Base-by-base conservation (phyloP, 768 basidiomycete genomes). In the Cubamyces sp. region DNA sequence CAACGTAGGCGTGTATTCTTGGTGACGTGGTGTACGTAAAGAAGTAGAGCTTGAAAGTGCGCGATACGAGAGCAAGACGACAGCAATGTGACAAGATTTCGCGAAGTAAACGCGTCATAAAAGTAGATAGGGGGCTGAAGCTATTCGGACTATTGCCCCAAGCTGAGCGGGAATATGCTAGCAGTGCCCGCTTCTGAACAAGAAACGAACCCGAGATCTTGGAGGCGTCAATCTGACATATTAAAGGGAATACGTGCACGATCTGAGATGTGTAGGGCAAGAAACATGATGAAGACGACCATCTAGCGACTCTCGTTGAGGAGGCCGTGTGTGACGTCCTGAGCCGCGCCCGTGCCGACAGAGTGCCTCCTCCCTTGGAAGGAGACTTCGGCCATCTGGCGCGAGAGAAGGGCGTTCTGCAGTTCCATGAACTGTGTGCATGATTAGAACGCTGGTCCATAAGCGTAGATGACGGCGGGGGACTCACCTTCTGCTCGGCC, bases 401-500 rank as follows among this genome's bases (percentile, higher is more conserved):
- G 66, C 63, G 57, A 53, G 2, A 60, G 47, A 15, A 64, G 34
- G 15, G 63, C 59, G 4, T 48, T 61, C 46, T 67, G 63, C 52
- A 67, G 49, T n/a, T 60, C 37, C 60, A 67, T 50, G 28, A 61
- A 67, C 66, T 67, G 59, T 6, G 37, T 14, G 14, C 15, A 5
- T 3, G 23, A 25, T 12, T 26, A 30, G 19, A 47, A 18, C 8
- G 1, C 26, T 45, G 42, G 45, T 28, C 15, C 2, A 23, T 14
- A n/a, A 8, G 41, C 39, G 9, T 34, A 14, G 18, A 19, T 26
- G n/a, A 25, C 19, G 4, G 16, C 39, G 12, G n/a, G 15, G 12
- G 37, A 64, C 73, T 41, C 65, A 88, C 89, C 67, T 77, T 76
- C 58, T 82, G 78, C 66, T 90, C 88, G 67, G 87, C 86, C 12